These are phyloP conservation scores for Ichthyophthirius multifiliis DNA, from an alignment of 169 alveolate species.

Conservation along the genomic window DNA sequence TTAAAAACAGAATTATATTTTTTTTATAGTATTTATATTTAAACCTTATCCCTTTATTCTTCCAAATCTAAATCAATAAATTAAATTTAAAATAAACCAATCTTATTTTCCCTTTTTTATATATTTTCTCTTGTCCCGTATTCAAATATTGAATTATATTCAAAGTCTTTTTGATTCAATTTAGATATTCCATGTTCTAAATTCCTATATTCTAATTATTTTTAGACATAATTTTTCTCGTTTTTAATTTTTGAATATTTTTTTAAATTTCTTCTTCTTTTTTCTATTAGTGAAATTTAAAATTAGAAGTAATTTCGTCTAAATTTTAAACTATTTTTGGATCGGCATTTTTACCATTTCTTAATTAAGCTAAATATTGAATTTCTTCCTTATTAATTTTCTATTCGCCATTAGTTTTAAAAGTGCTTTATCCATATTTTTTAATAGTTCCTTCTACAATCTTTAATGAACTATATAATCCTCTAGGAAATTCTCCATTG, in stretches of 20 bases:
- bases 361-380: slow-evolving; percentile 18
- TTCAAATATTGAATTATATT: slow-evolving; percentile 11
- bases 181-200: slow-evolving; percentile 45
- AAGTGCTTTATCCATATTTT: too few relatives aligned
- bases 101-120: neutral
- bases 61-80: slow-evolving; percentile 17
- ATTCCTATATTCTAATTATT: slow-evolving; percentile 21
- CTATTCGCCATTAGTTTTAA: too few relatives aligned
- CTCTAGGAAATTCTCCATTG: neutral
- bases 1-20: slow-evolving; percentile 27
- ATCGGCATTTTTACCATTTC: slow-evolving; percentile 36
- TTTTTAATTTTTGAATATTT: neutral
- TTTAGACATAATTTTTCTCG: slow-evolving; percentile 16
- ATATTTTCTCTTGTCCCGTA: slow-evolving; percentile 17
- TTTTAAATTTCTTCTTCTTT: neutral
- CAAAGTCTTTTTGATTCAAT: slow-evolving; percentile 6
- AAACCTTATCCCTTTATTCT: slow-evolving; percentile 32
- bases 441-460: neutral
- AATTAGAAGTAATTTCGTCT: slow-evolving; percentile 9
- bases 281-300: slow-evolving; percentile 24
- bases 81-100: neutral
- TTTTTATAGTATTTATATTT: neutral
- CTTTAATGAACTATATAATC: neutral
- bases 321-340: slow-evolving; percentile 27
- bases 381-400: neutral